Evolutionary conservation across 805 yeast species (phyloP).

Genomic region (Metschnikowia arizonensis): DNA sequence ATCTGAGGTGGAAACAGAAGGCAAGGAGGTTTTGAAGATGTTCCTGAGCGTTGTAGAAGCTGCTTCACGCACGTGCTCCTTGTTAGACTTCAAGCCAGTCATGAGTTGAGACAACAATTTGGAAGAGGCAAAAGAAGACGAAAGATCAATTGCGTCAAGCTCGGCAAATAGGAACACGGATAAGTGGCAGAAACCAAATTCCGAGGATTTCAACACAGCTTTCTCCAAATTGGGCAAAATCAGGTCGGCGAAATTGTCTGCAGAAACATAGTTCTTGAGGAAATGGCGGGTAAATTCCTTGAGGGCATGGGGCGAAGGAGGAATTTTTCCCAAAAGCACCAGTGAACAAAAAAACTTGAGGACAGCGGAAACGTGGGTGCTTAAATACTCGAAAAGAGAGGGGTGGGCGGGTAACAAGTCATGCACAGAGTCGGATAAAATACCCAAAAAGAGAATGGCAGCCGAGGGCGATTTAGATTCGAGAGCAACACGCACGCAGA

Average conservation of each 20-base stretch:
- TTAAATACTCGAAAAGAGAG: constrained; percentile 12
- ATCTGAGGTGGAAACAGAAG: constrained; percentile 17
- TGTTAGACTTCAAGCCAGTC: constrained; percentile 63
- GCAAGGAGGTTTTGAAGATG: constrained; percentile 20
- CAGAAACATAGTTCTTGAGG: constrained; percentile 38
- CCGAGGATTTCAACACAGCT: constrained; percentile 75
- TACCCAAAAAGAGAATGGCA: constrained; percentile 23
- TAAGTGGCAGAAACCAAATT: constrained; percentile 54
- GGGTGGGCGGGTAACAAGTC: constrained; percentile 27
- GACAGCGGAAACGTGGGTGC: constrained; percentile 15
- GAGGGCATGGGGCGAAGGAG: constrained; percentile 35
- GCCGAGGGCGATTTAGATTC: constrained; percentile 9
- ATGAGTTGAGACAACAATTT: constrained; percentile 51
- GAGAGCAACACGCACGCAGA: constrained; percentile 2
- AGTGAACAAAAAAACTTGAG: constrained; percentile 30
- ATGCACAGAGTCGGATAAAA: constrained; percentile 21
- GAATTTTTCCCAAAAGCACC: constrained; percentile 43
- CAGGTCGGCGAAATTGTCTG: constrained; percentile 31
- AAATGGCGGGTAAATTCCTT: constrained; percentile 39
- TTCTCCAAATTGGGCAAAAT: constrained; percentile 67
- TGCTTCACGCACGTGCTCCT: constrained; percentile 55
- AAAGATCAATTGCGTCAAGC: constrained; percentile 33
- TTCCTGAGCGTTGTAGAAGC: constrained; percentile 36
- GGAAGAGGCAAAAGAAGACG: constrained; percentile 29
- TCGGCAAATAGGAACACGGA: constrained; percentile 46